Evolutionary conservation across 306 rosid species (phyloP), one percentile per base, ranked within the genome.

Genomic region (Lathyrus tuberosus): DNA sequence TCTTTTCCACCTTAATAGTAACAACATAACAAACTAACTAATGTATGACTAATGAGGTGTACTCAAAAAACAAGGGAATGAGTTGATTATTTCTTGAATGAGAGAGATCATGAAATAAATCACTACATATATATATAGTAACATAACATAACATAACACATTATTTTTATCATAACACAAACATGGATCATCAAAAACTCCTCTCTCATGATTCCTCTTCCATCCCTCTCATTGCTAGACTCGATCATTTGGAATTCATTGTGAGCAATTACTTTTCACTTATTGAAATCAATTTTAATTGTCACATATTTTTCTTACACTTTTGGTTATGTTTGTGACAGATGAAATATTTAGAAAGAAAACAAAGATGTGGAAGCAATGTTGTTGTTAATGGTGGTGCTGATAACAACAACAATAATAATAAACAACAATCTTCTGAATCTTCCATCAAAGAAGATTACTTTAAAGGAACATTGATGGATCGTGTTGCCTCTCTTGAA

Each of bases 331-430:
- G n/a, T 70, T 69, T 15, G 20, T 56, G 30, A 28, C 71, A 91
- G 97, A 86, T 80, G 88, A 91, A 86, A 76, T 84, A 78, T 47
- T 61, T 88, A 69, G 96, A 91, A 65, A 80, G 92, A 71, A 89
- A 80, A 62, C 86, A 81, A 54, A 82, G 71, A 79, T 30, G 48
- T 74, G 84, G 76, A 1, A 44, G 15, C 49, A 71, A 35, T 18
- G 65, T 56, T 74, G 46, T 67, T 46, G 40, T 9, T 33, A 81
- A 40, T 59, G 83, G 6, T 18, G 75, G 4, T 24, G 75, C 67
- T 63, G 84, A 76, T 31, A n/a, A n/a, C n/a, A n/a, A n/a, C n/a
- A n/a, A n/a, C n/a, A n/a, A n/a, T n/a, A 78, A 2, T 35, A 35
- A 35, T 35, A 35, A 35, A 35, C 40, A 71, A 48, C 79, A 72